Conservation (phyloP, 805 yeast species). For the Pachysolen tannophilus region DNA sequence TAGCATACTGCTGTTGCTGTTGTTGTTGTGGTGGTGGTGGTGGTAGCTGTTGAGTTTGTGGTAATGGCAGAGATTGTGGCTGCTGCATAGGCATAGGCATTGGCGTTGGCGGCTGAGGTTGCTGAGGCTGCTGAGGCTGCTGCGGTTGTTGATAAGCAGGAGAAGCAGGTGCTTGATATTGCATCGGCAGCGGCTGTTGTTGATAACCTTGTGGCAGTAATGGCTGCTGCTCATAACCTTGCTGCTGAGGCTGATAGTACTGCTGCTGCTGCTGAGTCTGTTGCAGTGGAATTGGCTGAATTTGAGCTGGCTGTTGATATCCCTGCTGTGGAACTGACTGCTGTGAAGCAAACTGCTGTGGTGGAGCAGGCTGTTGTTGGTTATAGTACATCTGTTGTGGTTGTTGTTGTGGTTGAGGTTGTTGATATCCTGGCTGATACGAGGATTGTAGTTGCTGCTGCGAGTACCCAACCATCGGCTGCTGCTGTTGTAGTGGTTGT, state of each 20-base stretch:
- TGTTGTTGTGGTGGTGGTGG: constrained; percentile 12
- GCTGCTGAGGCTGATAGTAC: constrained; percentile 9
- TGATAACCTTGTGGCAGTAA: constrained; percentile 7
- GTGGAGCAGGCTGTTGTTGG: constrained; percentile 7
- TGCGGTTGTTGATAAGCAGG: constrained; percentile 5
- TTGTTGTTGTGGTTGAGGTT: neutral
- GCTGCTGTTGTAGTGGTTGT: constrained; percentile 8
- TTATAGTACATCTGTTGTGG: neutral
- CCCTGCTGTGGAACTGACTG: constrained; percentile 9
- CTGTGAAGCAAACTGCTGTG: constrained; percentile 12
- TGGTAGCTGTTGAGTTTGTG: constrained; percentile 7
- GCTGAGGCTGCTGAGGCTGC: constrained; percentile 10
- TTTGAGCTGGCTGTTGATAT: constrained; percentile 2
- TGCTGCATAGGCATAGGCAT: constrained; percentile 9
- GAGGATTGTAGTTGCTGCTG: constrained; percentile 3
- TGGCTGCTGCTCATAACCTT: constrained; percentile 7
- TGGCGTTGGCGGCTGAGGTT: constrained; percentile 7
- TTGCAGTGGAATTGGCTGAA: constrained; percentile 9
- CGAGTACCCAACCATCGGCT: constrained; percentile 1
- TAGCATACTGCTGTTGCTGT: constrained; percentile 14
- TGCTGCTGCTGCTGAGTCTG: constrained; percentile 7
- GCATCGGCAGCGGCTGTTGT: constrained; percentile 8
- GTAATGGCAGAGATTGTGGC: constrained; percentile 10
- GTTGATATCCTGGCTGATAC: constrained; percentile 7
- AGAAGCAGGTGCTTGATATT: constrained; percentile 6